phyloP scores from a whole-genome alignment of 2,329 filamentous ascomycete species.

The Ascochyta rabiei region DNA sequence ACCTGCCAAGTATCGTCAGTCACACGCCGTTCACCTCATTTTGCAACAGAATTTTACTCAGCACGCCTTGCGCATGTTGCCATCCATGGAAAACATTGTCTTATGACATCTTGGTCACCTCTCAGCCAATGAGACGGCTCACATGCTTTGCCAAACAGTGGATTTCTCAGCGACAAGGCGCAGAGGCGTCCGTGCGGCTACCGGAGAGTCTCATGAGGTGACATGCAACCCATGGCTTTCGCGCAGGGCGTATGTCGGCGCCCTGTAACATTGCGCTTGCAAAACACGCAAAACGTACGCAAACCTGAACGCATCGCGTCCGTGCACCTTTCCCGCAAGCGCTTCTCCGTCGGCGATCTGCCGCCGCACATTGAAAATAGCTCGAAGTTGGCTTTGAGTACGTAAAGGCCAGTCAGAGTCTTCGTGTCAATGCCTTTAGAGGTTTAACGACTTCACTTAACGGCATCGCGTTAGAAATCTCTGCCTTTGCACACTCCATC shows the following conservation, averaged over 20 bases:
- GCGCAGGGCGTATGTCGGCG: conserved; percentile 1
- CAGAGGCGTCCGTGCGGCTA: conserved; percentile 5
- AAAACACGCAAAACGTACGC: background rate
- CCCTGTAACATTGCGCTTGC: background rate
- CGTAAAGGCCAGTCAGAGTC: conserved; percentile 18
- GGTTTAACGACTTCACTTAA: conserved; percentile 21
- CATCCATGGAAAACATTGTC: conserved; percentile 9
- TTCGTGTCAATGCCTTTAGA: conserved; percentile 9
- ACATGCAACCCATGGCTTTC: conserved; percentile 6
- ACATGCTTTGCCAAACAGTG: conserved; percentile 7
- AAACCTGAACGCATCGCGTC: background rate
- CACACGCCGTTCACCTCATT: conserved; percentile 16
- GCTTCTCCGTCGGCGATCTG: conserved; percentile 20
- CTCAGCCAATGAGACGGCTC: conserved; percentile 4
- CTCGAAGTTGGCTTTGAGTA: conserved; percentile 4
- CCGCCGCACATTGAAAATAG: conserved; percentile 7
- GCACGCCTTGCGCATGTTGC: conserved; percentile 15
- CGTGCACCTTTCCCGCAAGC: conserved; percentile 17
- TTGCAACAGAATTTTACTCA: conserved; percentile 17
- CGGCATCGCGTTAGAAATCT: conserved; percentile 21
- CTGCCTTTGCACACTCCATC: background rate
- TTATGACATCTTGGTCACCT: conserved; percentile 11
- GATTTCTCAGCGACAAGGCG: conserved; percentile 17
- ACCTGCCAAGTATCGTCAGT: conserved; percentile 19
- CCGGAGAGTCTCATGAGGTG: conserved; percentile 14